Conservation (phyloP, 148 eudicot genomes). For the Heliosperma pusillum region DNA sequence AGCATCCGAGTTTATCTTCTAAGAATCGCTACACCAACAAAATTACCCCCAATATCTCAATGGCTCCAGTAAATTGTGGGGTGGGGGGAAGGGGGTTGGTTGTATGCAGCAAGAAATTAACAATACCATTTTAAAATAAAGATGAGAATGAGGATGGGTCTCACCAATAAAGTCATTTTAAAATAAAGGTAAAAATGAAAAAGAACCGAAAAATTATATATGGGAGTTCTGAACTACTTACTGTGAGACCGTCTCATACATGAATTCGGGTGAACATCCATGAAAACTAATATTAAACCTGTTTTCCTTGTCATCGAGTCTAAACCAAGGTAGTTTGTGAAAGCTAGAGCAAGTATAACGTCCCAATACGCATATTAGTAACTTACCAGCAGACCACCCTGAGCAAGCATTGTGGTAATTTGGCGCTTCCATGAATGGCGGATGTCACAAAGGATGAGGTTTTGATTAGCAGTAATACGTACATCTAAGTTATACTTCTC, state of each 20-base stretch:
- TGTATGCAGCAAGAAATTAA: too few species aligned
- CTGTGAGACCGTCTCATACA: background rate
- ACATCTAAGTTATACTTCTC: slow-evolving; percentile 88
- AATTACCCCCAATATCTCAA: too few species aligned
- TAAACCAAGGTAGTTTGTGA: background rate
- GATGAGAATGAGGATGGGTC: too few species aligned
- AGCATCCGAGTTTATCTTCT: too few species aligned
- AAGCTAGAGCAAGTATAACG: background rate
- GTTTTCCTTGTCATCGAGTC: background rate
- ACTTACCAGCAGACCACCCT: slow-evolving; percentile 80
- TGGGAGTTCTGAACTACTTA: too few species aligned
- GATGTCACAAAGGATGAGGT: slow-evolving; percentile 78
- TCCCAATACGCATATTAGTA: background rate
- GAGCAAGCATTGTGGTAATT: slow-evolving; percentile 77
- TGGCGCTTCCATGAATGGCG: slow-evolving; percentile 61
- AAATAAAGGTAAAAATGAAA: too few species aligned
- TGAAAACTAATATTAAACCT: background rate
- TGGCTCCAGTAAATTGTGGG: too few species aligned
- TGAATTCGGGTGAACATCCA: background rate
- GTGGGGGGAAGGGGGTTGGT: too few species aligned
- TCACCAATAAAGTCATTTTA: too few species aligned
- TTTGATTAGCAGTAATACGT: slow-evolving; percentile 92
- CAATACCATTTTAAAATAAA: too few species aligned
- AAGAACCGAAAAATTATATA: too few species aligned
- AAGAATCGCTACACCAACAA: too few species aligned